Percentiles rank a stretch among this genome's conserved stretches.
Conservation (phyloP, 1,139 yeast species). For the Nadsonia commutata region DNA sequence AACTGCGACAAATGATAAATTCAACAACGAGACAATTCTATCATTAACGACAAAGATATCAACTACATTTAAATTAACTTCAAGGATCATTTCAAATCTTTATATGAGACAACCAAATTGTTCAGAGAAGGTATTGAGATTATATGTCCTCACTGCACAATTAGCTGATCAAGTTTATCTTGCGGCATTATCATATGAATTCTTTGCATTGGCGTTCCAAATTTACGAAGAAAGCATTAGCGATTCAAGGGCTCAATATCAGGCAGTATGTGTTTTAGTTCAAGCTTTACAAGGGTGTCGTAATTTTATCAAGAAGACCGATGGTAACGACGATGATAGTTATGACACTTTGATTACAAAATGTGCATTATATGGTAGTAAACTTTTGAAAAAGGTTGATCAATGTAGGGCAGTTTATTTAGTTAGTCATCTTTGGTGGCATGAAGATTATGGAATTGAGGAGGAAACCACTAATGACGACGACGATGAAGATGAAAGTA, state of each 20-base stretch:
- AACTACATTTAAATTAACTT: conserved; percentile 53
- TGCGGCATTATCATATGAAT: conserved; percentile 67
- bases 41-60: conserved; percentile 9
- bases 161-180: conserved; percentile 62
- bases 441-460: conserved; percentile 31
- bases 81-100: conserved; percentile 59
- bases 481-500: conserved; percentile 31
- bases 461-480: no score
- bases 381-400: conserved; percentile 78
- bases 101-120: conserved; percentile 31
- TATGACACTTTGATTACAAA: conserved; percentile 75
- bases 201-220: conserved; percentile 76
- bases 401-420: conserved; percentile 84
- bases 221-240: conserved; percentile 71
- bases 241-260: conserved; percentile 47
- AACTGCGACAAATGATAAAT: conserved; percentile 8
- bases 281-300: conserved; percentile 50
- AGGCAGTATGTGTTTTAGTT: conserved; percentile 39
- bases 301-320: conserved; percentile 24
- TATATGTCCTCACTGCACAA: conserved; percentile 32
- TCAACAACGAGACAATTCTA: conserved; percentile 1
- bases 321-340: conserved; percentile 30
- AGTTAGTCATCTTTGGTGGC: conserved; percentile 94
- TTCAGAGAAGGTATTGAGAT: conserved; percentile 36
- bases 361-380: conserved; percentile 77